Conservation (phyloP, 2,329 filamentous ascomycete species). For the Monosporascus sp. region DNA sequence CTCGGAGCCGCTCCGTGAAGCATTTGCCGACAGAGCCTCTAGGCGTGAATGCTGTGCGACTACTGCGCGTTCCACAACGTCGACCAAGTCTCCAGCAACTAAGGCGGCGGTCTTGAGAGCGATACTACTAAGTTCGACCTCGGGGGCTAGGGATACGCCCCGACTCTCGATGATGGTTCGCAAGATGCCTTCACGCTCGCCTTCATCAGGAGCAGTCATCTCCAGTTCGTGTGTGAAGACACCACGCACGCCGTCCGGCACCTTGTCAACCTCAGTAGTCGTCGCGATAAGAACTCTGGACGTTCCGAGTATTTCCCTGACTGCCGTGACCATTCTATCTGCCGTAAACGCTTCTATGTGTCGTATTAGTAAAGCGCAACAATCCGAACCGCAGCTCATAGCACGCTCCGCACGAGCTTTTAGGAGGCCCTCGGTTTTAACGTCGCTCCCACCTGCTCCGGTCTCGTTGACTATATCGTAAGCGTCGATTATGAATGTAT, state of each 20-base stretch:
- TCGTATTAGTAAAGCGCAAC: conserved; percentile 76
- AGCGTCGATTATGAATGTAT: conserved; percentile 82
- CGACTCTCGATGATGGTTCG: conserved; percentile 70
- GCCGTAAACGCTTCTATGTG: conserved; percentile 89
- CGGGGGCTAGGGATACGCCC: conserved; percentile 70
- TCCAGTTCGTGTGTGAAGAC: conserved; percentile 95
- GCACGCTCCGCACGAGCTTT: conserved; percentile 84
- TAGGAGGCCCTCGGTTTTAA: conserved; percentile 89
- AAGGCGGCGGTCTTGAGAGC: conserved; percentile 94
- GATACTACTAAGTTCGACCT: conserved; percentile 78
- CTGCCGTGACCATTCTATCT: conserved; percentile 78
- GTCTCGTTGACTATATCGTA: conserved; percentile 95
- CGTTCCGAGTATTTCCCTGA: conserved; percentile 78
- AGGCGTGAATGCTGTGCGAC: conserved; percentile 72
- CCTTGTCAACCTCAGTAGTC: conserved; percentile 90
- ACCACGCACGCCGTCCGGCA: conserved; percentile 82
- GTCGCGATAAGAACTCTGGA: conserved; percentile 84
- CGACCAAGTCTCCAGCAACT: conserved; percentile 88
- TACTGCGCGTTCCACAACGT: conserved; percentile 86
- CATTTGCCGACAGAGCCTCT: conserved; percentile 58
- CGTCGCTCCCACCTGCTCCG: conserved; percentile 77
- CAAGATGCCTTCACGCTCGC: conserved; percentile 83
- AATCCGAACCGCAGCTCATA: conserved; percentile 78
- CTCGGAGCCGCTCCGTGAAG: conserved; percentile 28
- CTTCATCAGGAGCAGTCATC: conserved; percentile 87